These are phyloP conservation scores for Suillus subaureus DNA, from an alignment of 768 basidiomycete species.

Conservation along the genomic window DNA sequence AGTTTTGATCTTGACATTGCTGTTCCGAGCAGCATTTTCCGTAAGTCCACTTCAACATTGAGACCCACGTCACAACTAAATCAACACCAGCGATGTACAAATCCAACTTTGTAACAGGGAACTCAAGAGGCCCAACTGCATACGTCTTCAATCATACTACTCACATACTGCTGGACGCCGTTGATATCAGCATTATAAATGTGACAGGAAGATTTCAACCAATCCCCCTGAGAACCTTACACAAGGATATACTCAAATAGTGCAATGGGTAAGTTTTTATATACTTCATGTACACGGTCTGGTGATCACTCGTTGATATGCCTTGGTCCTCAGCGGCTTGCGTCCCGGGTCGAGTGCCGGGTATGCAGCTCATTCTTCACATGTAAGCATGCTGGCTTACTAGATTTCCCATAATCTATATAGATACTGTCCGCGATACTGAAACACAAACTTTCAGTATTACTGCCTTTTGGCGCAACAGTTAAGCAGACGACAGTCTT, in stretches of 20 bases:
- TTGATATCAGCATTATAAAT: background rate
- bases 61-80: background rate
- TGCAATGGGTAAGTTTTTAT: conserved; percentile 8
- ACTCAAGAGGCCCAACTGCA: background rate
- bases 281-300: background rate
- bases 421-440: too few species aligned
- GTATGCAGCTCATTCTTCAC: conserved; percentile 7
- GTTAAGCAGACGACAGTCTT: too few species aligned
- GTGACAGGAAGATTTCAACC: background rate
- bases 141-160: too few species aligned
- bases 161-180: background rate
- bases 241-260: conserved; percentile 6
- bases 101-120: conserved; percentile 7
- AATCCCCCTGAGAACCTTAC: conserved; percentile 7
- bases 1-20: background rate
- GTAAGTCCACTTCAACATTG: background rate
- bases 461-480: too few species aligned
- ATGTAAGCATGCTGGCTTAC: too few species aligned
- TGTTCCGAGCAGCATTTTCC: background rate
- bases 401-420: too few species aligned
- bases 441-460: too few species aligned
- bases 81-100: background rate
- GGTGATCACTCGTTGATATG: background rate
- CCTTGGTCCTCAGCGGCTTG: background rate
- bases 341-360: conserved; percentile 12